A percentile compares a stretch with the other conserved stretches of the same genome.
phyloP scores from a whole-genome alignment of 2,329 filamentous ascomycete species.

The Trichoderma breve region DNA sequence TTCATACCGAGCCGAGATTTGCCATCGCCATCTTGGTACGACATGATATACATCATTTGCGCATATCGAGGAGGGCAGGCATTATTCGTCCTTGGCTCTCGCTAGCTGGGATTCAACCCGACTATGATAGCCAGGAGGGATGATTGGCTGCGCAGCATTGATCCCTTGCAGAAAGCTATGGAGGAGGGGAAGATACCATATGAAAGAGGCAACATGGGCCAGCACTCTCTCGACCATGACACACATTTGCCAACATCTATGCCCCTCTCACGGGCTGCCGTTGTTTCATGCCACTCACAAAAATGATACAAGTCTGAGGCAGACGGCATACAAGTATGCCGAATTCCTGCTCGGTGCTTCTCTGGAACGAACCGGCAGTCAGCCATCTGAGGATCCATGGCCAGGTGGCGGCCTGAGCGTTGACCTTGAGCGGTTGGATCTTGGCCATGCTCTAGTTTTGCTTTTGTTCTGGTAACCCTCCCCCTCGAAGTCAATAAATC shows the following conservation, averaged over 20 bases:
- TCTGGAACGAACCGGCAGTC: not conserved
- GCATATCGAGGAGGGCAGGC: not conserved
- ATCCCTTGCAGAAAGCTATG: slow-evolving; percentile 8
- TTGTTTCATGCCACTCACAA: not conserved
- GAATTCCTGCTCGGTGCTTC: not conserved
- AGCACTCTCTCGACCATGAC: not conserved
- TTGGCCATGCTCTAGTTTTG: not conserved
- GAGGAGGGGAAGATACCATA: not conserved
- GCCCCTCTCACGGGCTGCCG: not conserved
- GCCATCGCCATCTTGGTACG: not conserved
- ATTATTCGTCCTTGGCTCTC: not conserved
- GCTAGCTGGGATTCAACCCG: not conserved
- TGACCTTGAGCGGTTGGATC: not conserved
- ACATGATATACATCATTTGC: not conserved
- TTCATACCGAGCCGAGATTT: not conserved
- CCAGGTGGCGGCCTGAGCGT: slow-evolving; percentile 6
- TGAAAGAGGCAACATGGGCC: not conserved
- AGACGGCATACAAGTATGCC: not conserved
- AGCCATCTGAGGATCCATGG: not conserved
- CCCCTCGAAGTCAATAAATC: slow-evolving; percentile 8
- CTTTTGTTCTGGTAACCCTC: not conserved
- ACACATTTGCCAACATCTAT: not conserved
- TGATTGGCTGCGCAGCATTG: not conserved
- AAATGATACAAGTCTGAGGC: not conserved
- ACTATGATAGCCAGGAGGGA: not conserved